Percentiles rank a stretch among this genome's conserved stretches.
phyloP scores from a whole-genome alignment of 2,329 filamentous ascomycete species.

The Penicillium sp. region DNA sequence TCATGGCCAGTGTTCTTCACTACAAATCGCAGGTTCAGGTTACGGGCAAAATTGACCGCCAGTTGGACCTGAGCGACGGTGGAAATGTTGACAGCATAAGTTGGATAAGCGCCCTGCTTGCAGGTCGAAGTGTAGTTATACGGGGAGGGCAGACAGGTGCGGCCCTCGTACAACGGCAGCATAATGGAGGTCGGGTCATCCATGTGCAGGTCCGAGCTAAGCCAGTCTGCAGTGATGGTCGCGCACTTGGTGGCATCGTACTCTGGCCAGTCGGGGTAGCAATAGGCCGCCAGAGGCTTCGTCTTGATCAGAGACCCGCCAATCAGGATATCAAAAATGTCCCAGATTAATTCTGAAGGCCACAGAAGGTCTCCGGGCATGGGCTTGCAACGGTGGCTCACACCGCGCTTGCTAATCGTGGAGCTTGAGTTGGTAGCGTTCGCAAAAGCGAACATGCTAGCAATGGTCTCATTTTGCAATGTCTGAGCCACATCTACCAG shows the following conservation, averaged over 20 bases:
- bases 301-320: slow-evolving; percentile 29
- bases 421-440: neutral
- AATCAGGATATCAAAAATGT: neutral
- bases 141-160: slow-evolving; percentile 18
- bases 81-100: slow-evolving; percentile 35
- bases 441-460: neutral
- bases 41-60: slow-evolving; percentile 23
- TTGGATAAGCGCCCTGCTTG: slow-evolving; percentile 26
- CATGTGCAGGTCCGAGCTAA: slow-evolving; percentile 13
- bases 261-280: slow-evolving; percentile 35
- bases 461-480: neutral
- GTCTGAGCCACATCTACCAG: neutral
- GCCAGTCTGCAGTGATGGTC: slow-evolving; percentile 31
- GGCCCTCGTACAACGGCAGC: slow-evolving; percentile 21
- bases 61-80: slow-evolving; percentile 32
- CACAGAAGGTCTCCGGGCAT: neutral
- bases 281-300: slow-evolving; percentile 33
- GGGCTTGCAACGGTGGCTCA: neutral
- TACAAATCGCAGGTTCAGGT: slow-evolving; percentile 31
- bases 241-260: slow-evolving; percentile 34
- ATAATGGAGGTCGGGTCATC: slow-evolving; percentile 19
- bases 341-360: neutral
- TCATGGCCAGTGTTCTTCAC: slow-evolving; percentile 49
- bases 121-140: slow-evolving; percentile 19
- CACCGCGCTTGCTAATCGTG: neutral